Evolutionary conservation across 129 eudicot genomes (phyloP).

Genomic region (Ambrosia artemisiifolia): DNA sequence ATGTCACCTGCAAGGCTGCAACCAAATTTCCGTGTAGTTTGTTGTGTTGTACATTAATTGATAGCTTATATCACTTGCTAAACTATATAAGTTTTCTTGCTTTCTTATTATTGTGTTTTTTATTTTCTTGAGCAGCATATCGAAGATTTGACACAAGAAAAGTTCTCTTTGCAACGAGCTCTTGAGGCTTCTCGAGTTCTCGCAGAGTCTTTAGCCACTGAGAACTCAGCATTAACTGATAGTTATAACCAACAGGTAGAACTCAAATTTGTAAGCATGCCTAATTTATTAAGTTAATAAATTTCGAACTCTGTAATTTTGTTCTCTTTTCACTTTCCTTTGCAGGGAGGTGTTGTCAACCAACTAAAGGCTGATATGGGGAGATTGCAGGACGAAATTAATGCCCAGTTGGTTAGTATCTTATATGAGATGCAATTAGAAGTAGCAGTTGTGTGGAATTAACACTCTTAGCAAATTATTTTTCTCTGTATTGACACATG

Average conservation of each 20-base stretch:
- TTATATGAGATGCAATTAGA: background rate
- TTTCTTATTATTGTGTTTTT: constrained; percentile 1
- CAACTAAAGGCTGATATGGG: constrained; percentile 79
- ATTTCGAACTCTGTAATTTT: background rate
- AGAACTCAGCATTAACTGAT: constrained; percentile 84
- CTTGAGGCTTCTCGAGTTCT: constrained; percentile 87
- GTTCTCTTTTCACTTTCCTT: background rate
- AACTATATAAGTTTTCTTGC: background rate
- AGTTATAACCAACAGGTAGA: constrained; percentile 90
- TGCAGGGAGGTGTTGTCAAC: constrained; percentile 76
- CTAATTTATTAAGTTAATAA: background rate
- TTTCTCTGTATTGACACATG: background rate
- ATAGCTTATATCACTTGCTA: background rate
- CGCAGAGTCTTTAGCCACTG: constrained; percentile 89
- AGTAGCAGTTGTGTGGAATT: background rate
- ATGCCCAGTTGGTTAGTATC: constrained; percentile 66
- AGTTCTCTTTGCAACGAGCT: constrained; percentile 95
- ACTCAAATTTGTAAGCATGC: background rate
- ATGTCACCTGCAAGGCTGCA: background rate
- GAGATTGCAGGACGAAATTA: constrained; percentile 72
- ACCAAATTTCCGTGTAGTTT: background rate
- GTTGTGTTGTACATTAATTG: background rate
- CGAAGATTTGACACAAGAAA: constrained; percentile 96
- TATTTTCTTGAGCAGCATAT: constrained; percentile 63
- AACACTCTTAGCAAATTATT: constrained; percentile 2